Percentiles rank a stretch among this genome's conserved stretches.
These are phyloP conservation scores for Coemansia sp. DNA, from an alignment of 192 early-diverging fungal genomes.

Conservation along the genomic window DNA sequence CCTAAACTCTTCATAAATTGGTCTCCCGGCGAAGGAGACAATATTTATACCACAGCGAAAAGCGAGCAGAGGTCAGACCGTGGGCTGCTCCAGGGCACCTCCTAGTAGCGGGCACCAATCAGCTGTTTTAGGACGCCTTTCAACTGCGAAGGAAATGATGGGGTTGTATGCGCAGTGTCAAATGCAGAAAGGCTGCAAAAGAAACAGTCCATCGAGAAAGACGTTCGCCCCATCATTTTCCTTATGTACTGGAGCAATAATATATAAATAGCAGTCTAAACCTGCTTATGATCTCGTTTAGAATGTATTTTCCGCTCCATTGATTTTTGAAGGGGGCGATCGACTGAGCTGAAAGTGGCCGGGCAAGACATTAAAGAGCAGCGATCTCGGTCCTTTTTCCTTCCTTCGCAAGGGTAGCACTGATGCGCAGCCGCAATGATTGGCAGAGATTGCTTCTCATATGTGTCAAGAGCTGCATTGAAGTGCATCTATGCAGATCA, in stretches of 20 bases:
- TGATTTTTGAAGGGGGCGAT: not conserved
- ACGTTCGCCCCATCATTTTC: not conserved
- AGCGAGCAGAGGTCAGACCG: not conserved
- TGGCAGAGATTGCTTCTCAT: not conserved
- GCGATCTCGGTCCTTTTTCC: not conserved
- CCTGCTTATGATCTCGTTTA: not conserved
- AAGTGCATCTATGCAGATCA: not conserved
- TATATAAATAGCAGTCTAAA: not conserved
- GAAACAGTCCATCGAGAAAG: slow-evolving; percentile 3
- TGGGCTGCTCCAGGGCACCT: not conserved
- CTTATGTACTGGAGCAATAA: not conserved
- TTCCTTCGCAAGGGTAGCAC: not conserved
- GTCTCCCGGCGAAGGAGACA: not conserved
- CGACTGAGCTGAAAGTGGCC: not conserved
- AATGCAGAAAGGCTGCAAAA: not conserved
- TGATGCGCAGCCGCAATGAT: not conserved
- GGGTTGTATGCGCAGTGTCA: not conserved
- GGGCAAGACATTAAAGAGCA: not conserved
- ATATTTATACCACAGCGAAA: not conserved
- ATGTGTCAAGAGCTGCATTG: not conserved
- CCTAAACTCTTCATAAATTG: not conserved
- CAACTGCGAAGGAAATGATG: too few relatives aligned
- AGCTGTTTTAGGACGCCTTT: not conserved
- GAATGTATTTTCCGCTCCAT: not conserved
- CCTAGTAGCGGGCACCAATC: too few relatives aligned